These are phyloP conservation scores for button mushroom (Agaricus bisporus) DNA, from an alignment of 768 basidiomycete genomes.

Conservation along the genomic window DNA sequence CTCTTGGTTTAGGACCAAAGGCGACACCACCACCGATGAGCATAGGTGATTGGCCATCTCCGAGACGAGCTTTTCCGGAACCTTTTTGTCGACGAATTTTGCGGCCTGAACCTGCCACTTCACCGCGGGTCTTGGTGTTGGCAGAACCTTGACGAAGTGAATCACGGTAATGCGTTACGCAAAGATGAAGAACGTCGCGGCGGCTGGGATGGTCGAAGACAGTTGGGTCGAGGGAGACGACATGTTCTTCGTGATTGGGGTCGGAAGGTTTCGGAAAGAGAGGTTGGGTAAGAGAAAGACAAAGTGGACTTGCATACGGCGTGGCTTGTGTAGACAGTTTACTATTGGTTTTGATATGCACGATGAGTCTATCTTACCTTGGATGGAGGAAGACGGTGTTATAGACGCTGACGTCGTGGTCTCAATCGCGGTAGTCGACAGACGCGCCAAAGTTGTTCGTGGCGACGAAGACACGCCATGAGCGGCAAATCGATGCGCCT, in stretches of 20 bases:
- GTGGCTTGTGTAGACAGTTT: slow-evolving; percentile 22
- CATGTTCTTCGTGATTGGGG: slow-evolving; percentile 31
- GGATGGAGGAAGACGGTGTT: not conserved
- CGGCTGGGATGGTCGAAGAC: slow-evolving; percentile 89
- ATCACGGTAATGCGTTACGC: slow-evolving; percentile 84
- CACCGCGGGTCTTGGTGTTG: slow-evolving; percentile 84
- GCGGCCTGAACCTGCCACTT: slow-evolving; percentile 82
- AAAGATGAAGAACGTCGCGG: slow-evolving; percentile 88
- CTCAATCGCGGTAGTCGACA: slow-evolving; percentile 5
- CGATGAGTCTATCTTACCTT: slow-evolving; percentile 1
- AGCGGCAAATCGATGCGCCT: not conserved
- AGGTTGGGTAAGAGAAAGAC: slow-evolving; percentile 56
- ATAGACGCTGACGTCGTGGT: not conserved
- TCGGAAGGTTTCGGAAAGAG: slow-evolving; percentile 38
- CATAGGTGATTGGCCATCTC: slow-evolving; percentile 84
- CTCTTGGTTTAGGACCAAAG: slow-evolving; percentile 86
- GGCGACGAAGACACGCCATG: not conserved
- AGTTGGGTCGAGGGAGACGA: slow-evolving; percentile 67
- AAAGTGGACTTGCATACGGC: slow-evolving; percentile 42
- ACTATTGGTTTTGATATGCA: no score
- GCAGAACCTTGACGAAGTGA: slow-evolving; percentile 89
- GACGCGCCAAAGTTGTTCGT: not conserved
- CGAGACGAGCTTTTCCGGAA: slow-evolving; percentile 82
- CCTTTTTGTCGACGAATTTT: slow-evolving; percentile 95
- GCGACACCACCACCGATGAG: slow-evolving; percentile 88